Evolutionary conservation across 2,329 filamentous ascomycete genomes (phyloP), one percentile per base, ranked within the genome.

Genomic region (Shiraia sp.): DNA sequence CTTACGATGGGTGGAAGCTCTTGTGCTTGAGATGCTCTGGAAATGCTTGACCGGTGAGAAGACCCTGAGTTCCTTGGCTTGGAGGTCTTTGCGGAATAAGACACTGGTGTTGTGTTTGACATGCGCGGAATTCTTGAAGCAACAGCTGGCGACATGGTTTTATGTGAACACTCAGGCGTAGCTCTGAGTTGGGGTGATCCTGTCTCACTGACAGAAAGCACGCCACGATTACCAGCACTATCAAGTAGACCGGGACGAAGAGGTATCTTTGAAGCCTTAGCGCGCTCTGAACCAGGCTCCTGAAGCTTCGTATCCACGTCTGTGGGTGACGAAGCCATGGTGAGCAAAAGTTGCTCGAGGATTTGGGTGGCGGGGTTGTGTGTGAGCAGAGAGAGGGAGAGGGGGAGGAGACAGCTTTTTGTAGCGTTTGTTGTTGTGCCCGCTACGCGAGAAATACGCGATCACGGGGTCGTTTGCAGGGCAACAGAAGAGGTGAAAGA

Each of bases 81-180:
- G 17, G 8, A 13, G 33, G 29, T 14, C 37, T 32, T 27, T 15
- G 36, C 7, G 35, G 36, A 4, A 34, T 32, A 14, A 34, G 31
- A 1, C 39, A 28, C n/a, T 48, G 36, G 10, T 27, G 50, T 49
- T 4, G 46, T 53, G 3, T 45, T 36, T 19, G 46, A 42, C 28
- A 49, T 59, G 31, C 61, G 63, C 25, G 66, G 65, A n/a, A 69
- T 58, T 34, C 43, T 64, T 3, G 63, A 68, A 19, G 32, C 38
- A 19, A 33, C 32, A 12, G 43, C 35, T 23, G 51, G 49, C 41
- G 43, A 39, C 14, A 37, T 25, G 1, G 25, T 33, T 7, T 28
- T 12, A 10, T 29, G 37, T 7, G 29, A 19, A n/a, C 40, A 34
- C 19, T 36, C 23, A 6, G 45, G 35, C 27, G 34, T 32, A 16